Evolutionary conservation across 2,329 filamentous ascomycete genomes (phyloP), one percentile per base, ranked within the genome.

Genomic region (Hymenoscyphus occultus): DNA sequence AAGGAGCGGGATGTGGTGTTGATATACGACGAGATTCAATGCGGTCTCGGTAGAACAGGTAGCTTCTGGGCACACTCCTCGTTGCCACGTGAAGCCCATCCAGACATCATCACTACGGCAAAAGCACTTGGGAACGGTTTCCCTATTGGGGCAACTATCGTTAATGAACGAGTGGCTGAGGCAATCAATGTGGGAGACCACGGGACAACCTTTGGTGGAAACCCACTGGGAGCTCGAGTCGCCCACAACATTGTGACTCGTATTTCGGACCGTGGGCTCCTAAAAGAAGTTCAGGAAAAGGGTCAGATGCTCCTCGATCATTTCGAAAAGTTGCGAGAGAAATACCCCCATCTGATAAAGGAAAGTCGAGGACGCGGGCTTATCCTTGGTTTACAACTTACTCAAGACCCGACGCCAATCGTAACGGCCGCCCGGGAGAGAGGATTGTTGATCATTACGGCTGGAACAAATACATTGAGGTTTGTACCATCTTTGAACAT

Each of bases 71-170:
- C 95, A 0, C 94, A 99, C 75, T 83, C 83, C 12, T 82, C 83
- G 65, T 83, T 95, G 31, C 90, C 91, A 42, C 80, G 83, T 71
- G 88, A 91, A 69, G 92, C 93, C 1, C 95, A 99, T 76, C 95
- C 95, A 6, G 95, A 99, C 74, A 89, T 99, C 70, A 80, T 99
- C 69, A 97, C 94, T 14, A 94, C 91, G 0, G 95, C 95, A 64
- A 99, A 99, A 81, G 95, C 95, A 0, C 87, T 99, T 1, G 95
- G 95, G 16, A 99, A 99, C 74, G 95, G 95, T 5, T 94, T 97
- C 77, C 95, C 95, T 59, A 93, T 99, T 70, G 95, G 92, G 60
- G 95, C 95, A 6, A 91, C 90, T 4, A 85, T 86, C 61, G 82
- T 84, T 42, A 84, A 80, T 69, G 74, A 74, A 63, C 80, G 83